Evolutionary conservation across 2,329 filamentous ascomycete species (phyloP).

Genomic region (Pseudogymnoascus sp.): DNA sequence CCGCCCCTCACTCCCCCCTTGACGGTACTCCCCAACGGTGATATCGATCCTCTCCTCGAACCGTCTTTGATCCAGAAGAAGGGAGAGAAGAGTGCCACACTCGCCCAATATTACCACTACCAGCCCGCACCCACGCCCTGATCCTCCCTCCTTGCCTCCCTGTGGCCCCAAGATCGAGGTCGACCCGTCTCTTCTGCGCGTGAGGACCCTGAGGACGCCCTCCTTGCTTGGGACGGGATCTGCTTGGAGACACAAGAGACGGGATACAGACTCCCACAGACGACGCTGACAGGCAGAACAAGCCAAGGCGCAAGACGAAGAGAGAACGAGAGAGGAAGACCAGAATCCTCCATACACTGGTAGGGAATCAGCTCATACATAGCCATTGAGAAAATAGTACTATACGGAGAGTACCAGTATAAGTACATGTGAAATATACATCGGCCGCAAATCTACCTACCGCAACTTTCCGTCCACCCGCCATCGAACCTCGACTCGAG

Average conservation of each 20-base stretch:
- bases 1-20: neutral
- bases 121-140: neutral
- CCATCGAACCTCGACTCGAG: neutral
- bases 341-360: neutral
- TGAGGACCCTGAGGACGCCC: neutral
- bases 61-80: neutral
- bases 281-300: neutral
- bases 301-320: neutral
- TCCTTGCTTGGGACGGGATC: neutral
- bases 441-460: neutral
- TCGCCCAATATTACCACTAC: neutral
- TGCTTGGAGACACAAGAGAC: neutral
- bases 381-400: neutral
- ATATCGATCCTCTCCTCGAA: neutral
- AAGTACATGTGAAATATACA: slow-evolving; percentile 1
- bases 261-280: neutral
- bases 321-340: neutral
- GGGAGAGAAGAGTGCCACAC: neutral
- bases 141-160: neutral
- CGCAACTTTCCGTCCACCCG: neutral
- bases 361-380: neutral
- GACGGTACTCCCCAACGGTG: neutral
- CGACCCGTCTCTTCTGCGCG: neutral
- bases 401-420: neutral
- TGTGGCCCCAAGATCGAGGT: neutral